Evolutionary conservation across 306 rosid genomes (phyloP), one percentile per base, ranked within the genome.

Genomic region (Styphnolobium japonicum): DNA sequence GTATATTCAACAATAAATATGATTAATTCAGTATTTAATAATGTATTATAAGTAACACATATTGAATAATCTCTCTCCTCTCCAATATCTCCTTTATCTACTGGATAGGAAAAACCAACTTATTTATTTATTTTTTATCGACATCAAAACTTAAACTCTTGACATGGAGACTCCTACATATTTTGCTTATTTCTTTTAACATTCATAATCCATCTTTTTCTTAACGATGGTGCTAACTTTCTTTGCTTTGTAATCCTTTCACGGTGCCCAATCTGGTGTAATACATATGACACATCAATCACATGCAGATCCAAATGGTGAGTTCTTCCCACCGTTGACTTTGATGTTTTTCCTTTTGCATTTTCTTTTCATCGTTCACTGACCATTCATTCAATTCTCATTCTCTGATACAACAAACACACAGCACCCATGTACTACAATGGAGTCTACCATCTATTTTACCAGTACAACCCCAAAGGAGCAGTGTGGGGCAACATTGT

Each of bases 401-500:
- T n/a, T n/a, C n/a, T n/a, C n/a, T n/a, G n/a, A n/a, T n/a, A n/a
- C 3, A 62, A 58, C 27, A 63, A 4, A 49, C 31, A 43, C 51
- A 42, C 87, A 94, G 98, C 85, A 1, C 98, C 98, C 0, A 90
- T 95, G 97, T 90, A 81, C 82, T 95, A 62, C 68, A 84, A 84
- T 0, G 98, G 98, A 66, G 0, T 95, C 7, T 95, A 95, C 64
- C 98, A 95, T 65, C 62, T 95, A 0, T 95, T 95, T 78, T 95
- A 95, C 40, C 98, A 95, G 11, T 92, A 87, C 81, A 95, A 95
- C 11, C 97, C 98, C 1, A 85, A 89, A 67, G 97, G 98, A 10
- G 87, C 98, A 0, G 94, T 91, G 22, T 95, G 98, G 98, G 98
- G 98, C 0, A 92, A 95, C 84, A 92, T 95, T 39, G 97, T 91